Evolutionary conservation across 1,284 basidiomycete species (phyloP), one percentile per base, ranked within the genome.

Genomic region (Calocybe gambosa): DNA sequence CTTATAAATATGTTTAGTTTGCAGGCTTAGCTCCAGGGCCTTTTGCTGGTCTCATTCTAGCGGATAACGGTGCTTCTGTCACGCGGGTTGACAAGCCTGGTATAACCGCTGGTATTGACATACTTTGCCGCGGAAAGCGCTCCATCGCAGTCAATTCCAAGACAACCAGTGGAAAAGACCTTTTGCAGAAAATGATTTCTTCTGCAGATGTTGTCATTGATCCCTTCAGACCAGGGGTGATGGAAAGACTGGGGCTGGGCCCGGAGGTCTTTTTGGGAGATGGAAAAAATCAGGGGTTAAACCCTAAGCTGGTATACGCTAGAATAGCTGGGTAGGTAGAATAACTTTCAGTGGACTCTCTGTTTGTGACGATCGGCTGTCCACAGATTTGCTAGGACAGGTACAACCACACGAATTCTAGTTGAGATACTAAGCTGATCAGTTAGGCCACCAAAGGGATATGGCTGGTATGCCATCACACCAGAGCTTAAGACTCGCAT

Each of bases 1-100:
- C 0, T 8, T 1, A 7, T 26, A n/a, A 41, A 18, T 42, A 21
- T 44, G 8, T 40, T 34, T 52, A 92, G 83, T 90, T 92, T 57
- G 88, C 83, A 20, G 89, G 89, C n/a, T 70, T 92, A 12, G 89
- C 88, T 4, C 89, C 89, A 1, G 88, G 79, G 1, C 89, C 88
- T 0, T 89, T 86, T 54, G 79, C 86, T 6, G 87, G 85, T n/a
- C 73, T 91, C 45, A 63, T 92, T 37, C 74, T 93, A 28, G 82
- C 88, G 6, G 89, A 92, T 65, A 83, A 86, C 58, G 89, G 89
- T 1, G 89, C 89, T 12, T 76, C 77, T 43, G 89, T 92, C 28
- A 76, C 79, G 35, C 82, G 89, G 15, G 72, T 93, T 46, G 89
- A 93, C 69, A 74, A 73, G 47, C 77, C 77, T 0, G 65, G 63